These are phyloP conservation scores for Arthroderma sp. DNA, from an alignment of 2,329 filamentous ascomycete genomes.

Conservation along the genomic window DNA sequence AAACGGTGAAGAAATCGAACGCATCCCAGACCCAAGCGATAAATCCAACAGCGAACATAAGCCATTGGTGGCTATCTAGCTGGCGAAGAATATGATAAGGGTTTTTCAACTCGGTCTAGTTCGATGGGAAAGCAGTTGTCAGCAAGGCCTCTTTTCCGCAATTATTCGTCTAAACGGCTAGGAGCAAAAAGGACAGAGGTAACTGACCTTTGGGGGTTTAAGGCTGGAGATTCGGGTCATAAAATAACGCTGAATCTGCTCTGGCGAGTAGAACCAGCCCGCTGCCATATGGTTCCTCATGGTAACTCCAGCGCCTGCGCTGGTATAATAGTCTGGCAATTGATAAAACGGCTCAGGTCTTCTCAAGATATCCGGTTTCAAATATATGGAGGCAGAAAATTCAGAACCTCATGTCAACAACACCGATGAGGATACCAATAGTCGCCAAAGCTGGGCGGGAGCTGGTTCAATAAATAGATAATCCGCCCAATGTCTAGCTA, in stretches of 20 bases:
- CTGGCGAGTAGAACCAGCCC: constrained; percentile 25
- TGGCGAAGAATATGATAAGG: constrained; percentile 41
- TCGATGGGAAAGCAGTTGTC: neutral
- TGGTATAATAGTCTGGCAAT: neutral
- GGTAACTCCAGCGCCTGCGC: neutral
- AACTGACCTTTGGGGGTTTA: constrained; percentile 21
- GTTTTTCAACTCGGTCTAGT: constrained; percentile 24
- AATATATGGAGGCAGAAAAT: neutral
- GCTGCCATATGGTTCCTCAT: constrained; percentile 25
- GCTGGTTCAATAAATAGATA: neutral
- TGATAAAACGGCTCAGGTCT: neutral
- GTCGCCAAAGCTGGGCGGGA: neutral
- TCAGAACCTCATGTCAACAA: neutral
- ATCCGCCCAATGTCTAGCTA: no score
- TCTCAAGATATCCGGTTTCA: neutral
- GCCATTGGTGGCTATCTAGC: constrained; percentile 45
- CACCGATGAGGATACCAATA: neutral
- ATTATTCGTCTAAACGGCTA: neutral
- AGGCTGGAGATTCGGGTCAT: constrained; percentile 25
- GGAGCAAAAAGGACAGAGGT: no score
- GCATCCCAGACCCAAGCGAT: constrained; percentile 45
- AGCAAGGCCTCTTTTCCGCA: neutral
- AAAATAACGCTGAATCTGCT: constrained; percentile 25
- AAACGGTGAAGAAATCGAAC: constrained; percentile 53
- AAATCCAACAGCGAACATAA: constrained; percentile 41